Percentiles rank a stretch among this genome's conserved stretches.
Conservation (phyloP, 371 early-diverging fungal species). For the Nematocida major region DNA sequence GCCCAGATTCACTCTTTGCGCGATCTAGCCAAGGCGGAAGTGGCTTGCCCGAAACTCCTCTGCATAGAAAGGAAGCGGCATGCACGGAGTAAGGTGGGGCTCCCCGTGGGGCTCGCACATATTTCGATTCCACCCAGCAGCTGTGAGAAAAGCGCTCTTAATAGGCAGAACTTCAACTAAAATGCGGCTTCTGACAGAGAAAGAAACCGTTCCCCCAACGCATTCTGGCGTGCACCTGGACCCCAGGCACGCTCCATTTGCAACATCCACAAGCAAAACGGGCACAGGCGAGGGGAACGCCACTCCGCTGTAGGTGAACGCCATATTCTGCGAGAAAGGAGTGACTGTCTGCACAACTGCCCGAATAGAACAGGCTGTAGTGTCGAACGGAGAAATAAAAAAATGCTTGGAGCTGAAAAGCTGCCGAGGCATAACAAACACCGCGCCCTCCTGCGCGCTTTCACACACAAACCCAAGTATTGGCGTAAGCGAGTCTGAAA, state of each 20-base stretch:
- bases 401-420: neutral
- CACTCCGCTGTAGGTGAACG: neutral
- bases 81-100: constrained; percentile 13
- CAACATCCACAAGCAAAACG: neutral
- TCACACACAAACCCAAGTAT: neutral
- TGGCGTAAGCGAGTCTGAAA: neutral
- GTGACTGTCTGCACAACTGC: neutral
- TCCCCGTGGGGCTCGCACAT: neutral
- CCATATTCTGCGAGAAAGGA: neutral
- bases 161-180: neutral
- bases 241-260: neutral
- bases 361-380: neutral
- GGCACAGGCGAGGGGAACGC: neutral
- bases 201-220: neutral
- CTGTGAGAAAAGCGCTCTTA: constrained; percentile 3
- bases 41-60: constrained; percentile 24
- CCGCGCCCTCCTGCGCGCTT: too few species aligned
- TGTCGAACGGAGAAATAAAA: neutral
- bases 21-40: neutral
- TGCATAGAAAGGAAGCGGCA: constrained; percentile 24
- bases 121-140: constrained; percentile 24
- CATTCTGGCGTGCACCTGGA: neutral
- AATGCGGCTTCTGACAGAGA: neutral
- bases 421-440: neutral
- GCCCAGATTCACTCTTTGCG: neutral